phyloP scores from a whole-genome alignment of 129 eudicot genomes.

The Tagetes erecta region DNA sequence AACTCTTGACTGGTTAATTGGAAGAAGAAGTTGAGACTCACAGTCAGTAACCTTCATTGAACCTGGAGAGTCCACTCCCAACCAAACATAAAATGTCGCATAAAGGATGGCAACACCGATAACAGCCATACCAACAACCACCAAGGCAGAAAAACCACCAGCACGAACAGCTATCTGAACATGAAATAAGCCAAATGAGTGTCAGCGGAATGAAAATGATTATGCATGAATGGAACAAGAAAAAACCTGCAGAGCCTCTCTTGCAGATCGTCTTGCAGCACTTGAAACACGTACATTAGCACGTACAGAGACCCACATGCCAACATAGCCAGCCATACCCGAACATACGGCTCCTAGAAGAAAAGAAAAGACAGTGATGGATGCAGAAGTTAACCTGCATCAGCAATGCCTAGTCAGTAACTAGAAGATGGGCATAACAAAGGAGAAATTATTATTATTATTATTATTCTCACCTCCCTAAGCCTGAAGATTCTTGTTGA shows the following conservation, averaged over 20 bases:
- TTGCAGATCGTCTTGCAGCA: slow-evolving; percentile 97
- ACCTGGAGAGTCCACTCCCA: slow-evolving; percentile 89
- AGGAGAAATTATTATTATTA: slow-evolving; percentile 2
- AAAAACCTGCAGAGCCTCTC: slow-evolving; percentile 91
- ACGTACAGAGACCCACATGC: slow-evolving; percentile 99
- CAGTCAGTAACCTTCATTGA: slow-evolving; percentile 93
- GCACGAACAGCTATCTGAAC: slow-evolving; percentile 92
- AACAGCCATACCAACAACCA: slow-evolving; percentile 99
- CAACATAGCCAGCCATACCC: slow-evolving; percentile 98
- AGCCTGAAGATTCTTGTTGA: slow-evolving; percentile 82
- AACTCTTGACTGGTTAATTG: slow-evolving; percentile 8
- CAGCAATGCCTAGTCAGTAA: slow-evolving; percentile 25
- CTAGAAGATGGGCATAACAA: background rate
- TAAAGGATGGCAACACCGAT: slow-evolving; percentile 89
- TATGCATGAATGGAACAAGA: slow-evolving; percentile 15
- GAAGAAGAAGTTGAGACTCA: slow-evolving; percentile 46
- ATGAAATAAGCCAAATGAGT: slow-evolving; percentile 23
- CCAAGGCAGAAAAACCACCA: slow-evolving; percentile 94
- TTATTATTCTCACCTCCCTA: slow-evolving; percentile 71
- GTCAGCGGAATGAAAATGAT: slow-evolving; percentile 24
- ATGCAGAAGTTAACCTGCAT: slow-evolving; percentile 82
- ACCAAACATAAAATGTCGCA: slow-evolving; percentile 81
- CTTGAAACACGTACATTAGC: slow-evolving; percentile 98
- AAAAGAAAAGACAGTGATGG: slow-evolving; percentile 80
- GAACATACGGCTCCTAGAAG: slow-evolving; percentile 94